Conservation (phyloP, 2,329 filamentous ascomycete species). For the Exserohilum turcica region DNA sequence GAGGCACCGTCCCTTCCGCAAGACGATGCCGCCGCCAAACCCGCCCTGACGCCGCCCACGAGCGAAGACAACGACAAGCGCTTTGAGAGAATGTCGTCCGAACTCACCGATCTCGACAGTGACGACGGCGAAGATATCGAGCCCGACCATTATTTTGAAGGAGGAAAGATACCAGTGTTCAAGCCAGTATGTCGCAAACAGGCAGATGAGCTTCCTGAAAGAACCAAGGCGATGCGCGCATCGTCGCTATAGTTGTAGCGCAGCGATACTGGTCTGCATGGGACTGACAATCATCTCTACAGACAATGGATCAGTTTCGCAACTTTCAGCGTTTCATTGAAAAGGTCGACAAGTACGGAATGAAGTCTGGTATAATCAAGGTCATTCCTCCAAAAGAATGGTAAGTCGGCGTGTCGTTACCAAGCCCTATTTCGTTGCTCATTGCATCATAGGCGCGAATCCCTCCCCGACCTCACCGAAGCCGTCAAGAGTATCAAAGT, state of each 20-base stretch:
- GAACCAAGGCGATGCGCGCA: conserved; percentile 2
- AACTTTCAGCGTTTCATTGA: conserved; percentile 92
- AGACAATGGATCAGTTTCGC: conserved; percentile 90
- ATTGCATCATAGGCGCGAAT: conserved; percentile 61
- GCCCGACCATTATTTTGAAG: conserved; percentile 86
- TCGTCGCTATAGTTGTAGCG: background rate
- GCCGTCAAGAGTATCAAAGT: conserved; percentile 89
- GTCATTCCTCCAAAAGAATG: conserved; percentile 93
- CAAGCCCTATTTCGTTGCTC: conserved; percentile 10
- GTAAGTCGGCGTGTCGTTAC: conserved; percentile 58
- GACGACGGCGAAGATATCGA: conserved; percentile 69
- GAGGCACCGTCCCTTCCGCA: conserved; percentile 33
- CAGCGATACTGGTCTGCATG: background rate
- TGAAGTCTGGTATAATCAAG: conserved; percentile 97
- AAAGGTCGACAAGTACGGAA: conserved; percentile 90
- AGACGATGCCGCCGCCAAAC: conserved; percentile 40
- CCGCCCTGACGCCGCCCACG: conserved; percentile 57
- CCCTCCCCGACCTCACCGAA: conserved; percentile 78
- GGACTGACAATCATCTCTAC: conserved; percentile 26
- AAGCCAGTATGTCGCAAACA: conserved; percentile 67
- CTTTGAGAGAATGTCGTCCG: conserved; percentile 52
- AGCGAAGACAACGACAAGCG: conserved; percentile 58
- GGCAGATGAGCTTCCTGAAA: conserved; percentile 1
- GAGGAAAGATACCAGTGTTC: conserved; percentile 86
- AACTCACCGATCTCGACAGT: conserved; percentile 55